phyloP scores from a whole-genome alignment of 1,284 basidiomycete genomes.

The Malassezia obtusa region DNA sequence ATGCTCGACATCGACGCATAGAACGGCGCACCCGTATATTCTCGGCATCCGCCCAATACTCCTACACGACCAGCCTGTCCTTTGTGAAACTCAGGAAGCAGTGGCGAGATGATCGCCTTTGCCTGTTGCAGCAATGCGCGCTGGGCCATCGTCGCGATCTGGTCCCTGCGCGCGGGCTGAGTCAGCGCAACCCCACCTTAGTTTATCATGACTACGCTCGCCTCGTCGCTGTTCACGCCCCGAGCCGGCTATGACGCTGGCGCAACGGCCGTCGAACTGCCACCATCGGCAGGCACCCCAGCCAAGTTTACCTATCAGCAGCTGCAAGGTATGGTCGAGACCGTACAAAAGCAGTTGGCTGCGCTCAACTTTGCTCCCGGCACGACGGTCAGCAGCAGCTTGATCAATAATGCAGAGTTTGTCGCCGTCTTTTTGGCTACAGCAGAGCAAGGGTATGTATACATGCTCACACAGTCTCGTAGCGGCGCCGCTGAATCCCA shows the following conservation, averaged over 20 bases:
- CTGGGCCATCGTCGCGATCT: not conserved
- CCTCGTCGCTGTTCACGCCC: not conserved
- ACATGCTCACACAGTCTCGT: slow-evolving; percentile 34
- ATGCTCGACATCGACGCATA: slow-evolving; percentile 50
- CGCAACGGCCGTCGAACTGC: slow-evolving; percentile 7
- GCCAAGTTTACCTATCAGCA: slow-evolving; percentile 25
- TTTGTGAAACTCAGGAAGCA: slow-evolving; percentile 77
- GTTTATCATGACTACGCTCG: not conserved
- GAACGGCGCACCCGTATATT: slow-evolving; percentile 93
- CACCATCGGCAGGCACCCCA: not conserved
- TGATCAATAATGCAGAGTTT: slow-evolving; percentile 49
- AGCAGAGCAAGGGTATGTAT: slow-evolving; percentile 33
- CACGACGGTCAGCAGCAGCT: slow-evolving; percentile 37
- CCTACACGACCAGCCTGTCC: slow-evolving; percentile 93
- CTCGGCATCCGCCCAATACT: slow-evolving; percentile 80
- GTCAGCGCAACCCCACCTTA: not conserved
- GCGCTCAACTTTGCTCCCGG: slow-evolving; percentile 22
- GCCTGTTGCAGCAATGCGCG: slow-evolving; percentile 47
- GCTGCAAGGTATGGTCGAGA: slow-evolving; percentile 25
- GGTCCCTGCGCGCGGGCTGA: not conserved
- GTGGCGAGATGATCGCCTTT: slow-evolving; percentile 69
- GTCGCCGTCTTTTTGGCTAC: slow-evolving; percentile 49
- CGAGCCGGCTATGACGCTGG: not conserved
- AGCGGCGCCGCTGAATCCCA: slow-evolving; percentile 51
- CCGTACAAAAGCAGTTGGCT: slow-evolving; percentile 34